Evolutionary conservation across 1,284 basidiomycete genomes (phyloP).

Genomic region (Ustilago cynodontis): DNA sequence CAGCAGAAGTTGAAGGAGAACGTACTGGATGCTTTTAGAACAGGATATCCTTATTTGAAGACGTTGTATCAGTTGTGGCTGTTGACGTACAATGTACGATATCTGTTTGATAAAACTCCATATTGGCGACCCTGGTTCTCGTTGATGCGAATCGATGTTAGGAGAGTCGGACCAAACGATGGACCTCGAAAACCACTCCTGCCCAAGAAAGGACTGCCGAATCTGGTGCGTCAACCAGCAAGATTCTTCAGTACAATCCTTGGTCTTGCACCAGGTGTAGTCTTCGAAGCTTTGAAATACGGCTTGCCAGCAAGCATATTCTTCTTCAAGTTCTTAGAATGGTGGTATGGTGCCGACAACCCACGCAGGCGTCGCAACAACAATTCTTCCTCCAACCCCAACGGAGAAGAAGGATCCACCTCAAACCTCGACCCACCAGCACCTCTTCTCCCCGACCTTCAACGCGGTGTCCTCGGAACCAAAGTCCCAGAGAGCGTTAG

Average conservation of each 20-base stretch:
- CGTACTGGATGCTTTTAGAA: slow-evolving; percentile 23
- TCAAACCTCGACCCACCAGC: slow-evolving; percentile 21
- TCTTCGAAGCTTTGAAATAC: slow-evolving; percentile 75
- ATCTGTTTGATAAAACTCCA: slow-evolving; percentile 87
- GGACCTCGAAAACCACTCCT: slow-evolving; percentile 38
- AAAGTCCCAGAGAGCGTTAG: not conserved
- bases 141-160: slow-evolving; percentile 84
- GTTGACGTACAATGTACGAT: slow-evolving; percentile 83
- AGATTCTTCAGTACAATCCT: slow-evolving; percentile 39
- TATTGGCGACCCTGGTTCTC: slow-evolving; percentile 92
- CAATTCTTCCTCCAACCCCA: slow-evolving; percentile 70
- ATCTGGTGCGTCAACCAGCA: slow-evolving; percentile 38
- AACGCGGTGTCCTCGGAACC: slow-evolving; percentile 1
- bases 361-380: slow-evolving; percentile 72
- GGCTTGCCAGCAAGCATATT: slow-evolving; percentile 93
- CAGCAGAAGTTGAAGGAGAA: not conserved
- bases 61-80: slow-evolving; percentile 83
- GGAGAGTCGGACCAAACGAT: slow-evolving; percentile 75
- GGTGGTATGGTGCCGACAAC: slow-evolving; percentile 98
- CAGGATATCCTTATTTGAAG: slow-evolving; percentile 84
- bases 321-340: slow-evolving; percentile 96
- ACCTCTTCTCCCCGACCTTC: slow-evolving; percentile 21
- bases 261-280: slow-evolving; percentile 37
- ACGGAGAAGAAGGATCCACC: slow-evolving; percentile 14
- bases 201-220: slow-evolving; percentile 49